phyloP scores from a whole-genome alignment of 2,329 filamentous ascomycete species.

The Venturia aucupariae region DNA sequence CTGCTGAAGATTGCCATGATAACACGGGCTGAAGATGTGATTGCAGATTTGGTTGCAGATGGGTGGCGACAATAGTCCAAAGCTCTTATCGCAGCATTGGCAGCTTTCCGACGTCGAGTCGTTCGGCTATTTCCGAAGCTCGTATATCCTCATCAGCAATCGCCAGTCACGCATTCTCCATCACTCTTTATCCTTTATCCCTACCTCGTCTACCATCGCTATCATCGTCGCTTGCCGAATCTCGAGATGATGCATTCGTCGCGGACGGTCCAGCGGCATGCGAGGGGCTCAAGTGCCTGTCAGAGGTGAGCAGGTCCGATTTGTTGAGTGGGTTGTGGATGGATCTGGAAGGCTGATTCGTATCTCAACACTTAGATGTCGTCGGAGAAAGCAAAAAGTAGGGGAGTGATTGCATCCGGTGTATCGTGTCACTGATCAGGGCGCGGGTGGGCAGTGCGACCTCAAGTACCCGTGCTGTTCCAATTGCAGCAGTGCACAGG shows the following conservation, averaged over 20 bases:
- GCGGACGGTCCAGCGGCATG: not conserved
- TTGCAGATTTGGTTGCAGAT: too few relatives aligned
- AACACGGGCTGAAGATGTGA: too few relatives aligned
- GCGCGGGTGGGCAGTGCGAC: not conserved
- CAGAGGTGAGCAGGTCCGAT: not conserved
- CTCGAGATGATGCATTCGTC: not conserved
- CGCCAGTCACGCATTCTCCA: not conserved
- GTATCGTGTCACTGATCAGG: not conserved
- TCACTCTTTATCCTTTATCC: not conserved
- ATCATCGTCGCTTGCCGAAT: not conserved
- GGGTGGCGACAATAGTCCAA: too few relatives aligned
- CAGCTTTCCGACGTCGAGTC: too few relatives aligned
- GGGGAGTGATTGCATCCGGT: not conserved
- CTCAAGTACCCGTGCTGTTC: not conserved
- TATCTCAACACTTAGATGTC: constrained; percentile 10
- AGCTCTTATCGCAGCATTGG: too few relatives aligned
- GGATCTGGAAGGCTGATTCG: not conserved
- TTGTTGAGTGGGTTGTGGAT: too few relatives aligned
- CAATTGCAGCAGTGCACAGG: not conserved
- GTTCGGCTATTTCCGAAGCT: not conserved
- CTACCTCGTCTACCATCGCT: not conserved
- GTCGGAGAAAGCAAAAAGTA: constrained; percentile 15
- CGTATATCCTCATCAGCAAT: not conserved
- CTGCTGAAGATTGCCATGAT: too few relatives aligned
- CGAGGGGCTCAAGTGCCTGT: not conserved